Conservation (phyloP, 1,139 yeast species). For the Blastobotrys raffinosifermentans region DNA sequence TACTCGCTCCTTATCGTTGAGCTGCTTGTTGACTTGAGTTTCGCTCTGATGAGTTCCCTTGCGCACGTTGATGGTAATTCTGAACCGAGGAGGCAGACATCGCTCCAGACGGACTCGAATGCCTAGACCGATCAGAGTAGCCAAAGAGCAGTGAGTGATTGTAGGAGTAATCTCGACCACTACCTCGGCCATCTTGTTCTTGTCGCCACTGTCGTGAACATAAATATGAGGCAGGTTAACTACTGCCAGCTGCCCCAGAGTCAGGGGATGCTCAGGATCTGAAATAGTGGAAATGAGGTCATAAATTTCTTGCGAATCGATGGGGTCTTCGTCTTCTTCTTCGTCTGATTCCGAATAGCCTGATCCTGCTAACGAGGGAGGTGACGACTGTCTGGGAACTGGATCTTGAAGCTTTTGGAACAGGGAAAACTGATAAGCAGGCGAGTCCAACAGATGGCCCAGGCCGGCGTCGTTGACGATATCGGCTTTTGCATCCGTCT, state of each 20-base stretch:
- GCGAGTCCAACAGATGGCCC: conserved; percentile 5
- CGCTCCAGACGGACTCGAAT: conserved; percentile 88
- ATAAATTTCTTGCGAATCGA: conserved; percentile 70
- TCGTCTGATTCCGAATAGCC: conserved; percentile 10
- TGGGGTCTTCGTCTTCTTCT: conserved; percentile 46
- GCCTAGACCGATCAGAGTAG: conserved; percentile 93
- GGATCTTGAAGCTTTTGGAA: not conserved
- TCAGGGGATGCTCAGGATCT: conserved; percentile 97
- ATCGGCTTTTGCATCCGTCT: conserved; percentile 6
- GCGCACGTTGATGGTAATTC: conserved; percentile 73
- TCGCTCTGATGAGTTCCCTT: conserved; percentile 96
- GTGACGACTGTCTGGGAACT: not conserved
- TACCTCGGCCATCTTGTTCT: conserved; percentile 62
- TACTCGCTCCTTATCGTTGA: conserved; percentile 94
- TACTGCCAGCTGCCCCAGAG: conserved; percentile 91
- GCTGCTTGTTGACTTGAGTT: conserved; percentile 89
- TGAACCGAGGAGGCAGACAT: conserved; percentile 76
- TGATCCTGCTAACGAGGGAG: conserved; percentile 5
- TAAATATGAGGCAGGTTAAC: conserved; percentile 78
- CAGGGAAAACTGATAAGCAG: conserved; percentile 9
- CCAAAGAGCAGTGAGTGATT: conserved; percentile 93
- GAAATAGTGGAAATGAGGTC: conserved; percentile 81
- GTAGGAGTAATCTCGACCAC: conserved; percentile 90
- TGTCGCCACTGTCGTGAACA: conserved; percentile 52
- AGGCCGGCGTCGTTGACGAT: conserved; percentile 15